Evolutionary conservation across 2,329 filamentous ascomycete species (phyloP), one percentile per base, ranked within the genome.

Genomic region (Trichoderma citrinoviride): DNA sequence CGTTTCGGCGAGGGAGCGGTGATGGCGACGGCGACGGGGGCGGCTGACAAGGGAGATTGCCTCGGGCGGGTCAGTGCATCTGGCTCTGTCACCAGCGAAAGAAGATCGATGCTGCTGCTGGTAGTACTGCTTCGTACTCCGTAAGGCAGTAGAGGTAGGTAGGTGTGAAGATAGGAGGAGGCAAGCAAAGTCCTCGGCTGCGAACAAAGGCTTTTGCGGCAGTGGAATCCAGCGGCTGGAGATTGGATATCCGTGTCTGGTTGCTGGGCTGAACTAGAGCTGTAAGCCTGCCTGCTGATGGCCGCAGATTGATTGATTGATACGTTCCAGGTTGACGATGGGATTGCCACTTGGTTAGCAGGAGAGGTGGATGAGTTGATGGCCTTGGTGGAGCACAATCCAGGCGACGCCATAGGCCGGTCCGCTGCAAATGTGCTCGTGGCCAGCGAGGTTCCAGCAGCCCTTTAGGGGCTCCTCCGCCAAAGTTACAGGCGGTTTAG

Each of bases 1-100:
- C 67, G 67, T 64, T 66, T 54, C 43, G 66, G 43, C 27, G 60
- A 56, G 68, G 65, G 33, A 67, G 65, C 53, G 65, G 65, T 64
- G 66, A 65, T 66, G 66, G 55, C n/a, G 56, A 52, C 19, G 49
- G 44, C 37, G 66, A 65, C 61, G 66, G 56, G 54, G 56, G 33
- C 33, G 33, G 44, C 37, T 49, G 33, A 52, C 37, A 52, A 66
- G 55, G 66, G 53, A 62, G 61, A 53, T 65, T 61, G 61, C 64
- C 49, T 65, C 47, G 49, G 54, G 55, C 65, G 61, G 61, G 61
- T 66, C 65, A 66, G 53, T 60, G 65, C 52, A 58, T 66, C 53
- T 61, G 49, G 56, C 47, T 52, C 49, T 61, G 44, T 60, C 54
- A 23, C 57, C 29, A 25, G 49, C 25, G 33, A 19, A 21, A 21